These are phyloP conservation scores for Martiniozyma asiatica DNA, from an alignment of 1,139 yeast genomes.

Conservation along the genomic window DNA sequence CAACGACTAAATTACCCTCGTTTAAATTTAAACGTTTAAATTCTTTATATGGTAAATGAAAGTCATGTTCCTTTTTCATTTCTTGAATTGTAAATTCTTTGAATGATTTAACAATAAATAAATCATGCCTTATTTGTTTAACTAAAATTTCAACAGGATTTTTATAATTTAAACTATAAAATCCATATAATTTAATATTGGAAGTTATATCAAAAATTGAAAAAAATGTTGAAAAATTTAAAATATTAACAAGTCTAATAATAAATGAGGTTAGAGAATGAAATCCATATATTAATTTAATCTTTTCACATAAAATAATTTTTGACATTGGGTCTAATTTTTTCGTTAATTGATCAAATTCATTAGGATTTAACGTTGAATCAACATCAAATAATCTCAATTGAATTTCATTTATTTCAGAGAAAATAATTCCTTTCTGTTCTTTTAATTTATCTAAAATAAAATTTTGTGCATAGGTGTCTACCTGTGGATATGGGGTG, in stretches of 20 bases:
- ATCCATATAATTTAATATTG: conserved; percentile 20
- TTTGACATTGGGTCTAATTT: conserved; percentile 10
- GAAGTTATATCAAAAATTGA: conserved; percentile 21
- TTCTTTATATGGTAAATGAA: conserved; percentile 21
- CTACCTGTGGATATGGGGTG: conserved; percentile 1
- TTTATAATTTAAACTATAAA: conserved; percentile 15
- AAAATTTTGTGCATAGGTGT: conserved; percentile 7
- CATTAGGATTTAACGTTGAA: conserved; percentile 14
- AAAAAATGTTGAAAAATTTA: conserved; percentile 17
- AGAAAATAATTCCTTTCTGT: conserved; percentile 18
- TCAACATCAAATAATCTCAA: conserved; percentile 19
- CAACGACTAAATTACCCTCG: conserved; percentile 20
- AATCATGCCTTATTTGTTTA: conserved; percentile 19
- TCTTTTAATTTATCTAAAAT: conserved; percentile 11
- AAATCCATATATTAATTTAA: conserved; percentile 18
- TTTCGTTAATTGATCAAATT: conserved; percentile 13
- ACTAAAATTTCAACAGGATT: conserved; percentile 20
- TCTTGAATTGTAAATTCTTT: conserved; percentile 20
- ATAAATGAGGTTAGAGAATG: conserved; percentile 15
- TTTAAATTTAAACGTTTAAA: conserved; percentile 18
- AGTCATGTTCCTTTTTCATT: conserved; percentile 21
- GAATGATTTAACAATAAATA: conserved; percentile 19
- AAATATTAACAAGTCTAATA: conserved; percentile 13
- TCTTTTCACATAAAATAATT: conserved; percentile 17
- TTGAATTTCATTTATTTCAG: conserved; percentile 17